Evolutionary conservation across 164 flowering plant genomes (phyloP), one percentile per base, ranked within the genome.

Genomic region (Liquidambar formosana): DNA sequence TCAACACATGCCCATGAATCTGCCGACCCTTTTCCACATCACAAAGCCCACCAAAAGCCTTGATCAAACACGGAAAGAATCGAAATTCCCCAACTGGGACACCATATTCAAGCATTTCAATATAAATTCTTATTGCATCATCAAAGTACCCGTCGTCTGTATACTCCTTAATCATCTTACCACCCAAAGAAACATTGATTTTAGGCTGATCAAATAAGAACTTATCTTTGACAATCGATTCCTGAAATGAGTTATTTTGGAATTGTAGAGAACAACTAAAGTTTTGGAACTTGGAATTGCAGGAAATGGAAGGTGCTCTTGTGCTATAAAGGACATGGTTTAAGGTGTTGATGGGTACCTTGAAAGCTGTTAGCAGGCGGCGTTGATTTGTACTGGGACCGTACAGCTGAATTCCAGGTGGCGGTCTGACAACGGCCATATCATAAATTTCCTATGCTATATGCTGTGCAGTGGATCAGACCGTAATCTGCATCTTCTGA

Each of bases 21-120:
- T 82, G 77, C 66, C 62, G 66, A 28, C 68, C 68, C 68, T 69
- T 72, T 10, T 80, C 75, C 19, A 79, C 26, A 56, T 80, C 75
- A 56, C 25, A 65, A 57, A 85, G 75, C 43, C 80, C 87, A 52
- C 80, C 88, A 57, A 86, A 91, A 12, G 92, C 89, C 71, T 89
- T 86, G 57, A 89, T 69, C 66, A 89, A 79, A 64, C 81, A 79
- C 0, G 94, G 91, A 56, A 91, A 71, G 19, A 86, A 74, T 0
- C 56, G 41, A 58, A 79, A 78, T 23, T 73, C 59, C 60, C 72
- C 74, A 43, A 66, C 53, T 1, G 57, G 72, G 44, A 73, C 8
- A 47, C 81, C 83, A 48, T 21, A 52, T 46, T 75, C 71, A 61
- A 82, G 61, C 80, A 79, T 27, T 44, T 61, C 19, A 43, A 79